Percentiles rank a stretch among this genome's conserved stretches.
phyloP scores from a whole-genome alignment of 768 basidiomycete species.

The Termitomyces sp. region DNA sequence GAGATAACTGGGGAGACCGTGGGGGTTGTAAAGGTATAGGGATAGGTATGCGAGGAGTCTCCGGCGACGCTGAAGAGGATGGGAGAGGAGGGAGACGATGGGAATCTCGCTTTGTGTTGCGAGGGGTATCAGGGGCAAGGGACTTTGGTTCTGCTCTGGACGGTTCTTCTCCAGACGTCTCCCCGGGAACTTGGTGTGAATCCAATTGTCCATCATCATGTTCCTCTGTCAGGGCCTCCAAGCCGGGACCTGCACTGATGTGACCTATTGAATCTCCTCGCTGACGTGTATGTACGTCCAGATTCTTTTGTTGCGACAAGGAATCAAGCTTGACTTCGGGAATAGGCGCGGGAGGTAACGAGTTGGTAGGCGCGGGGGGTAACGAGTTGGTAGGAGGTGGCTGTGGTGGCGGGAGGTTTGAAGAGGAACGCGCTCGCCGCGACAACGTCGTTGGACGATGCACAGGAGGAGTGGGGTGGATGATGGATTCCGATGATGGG shows the following conservation, averaged over 20 bases:
- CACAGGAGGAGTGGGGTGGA: constrained; percentile 21
- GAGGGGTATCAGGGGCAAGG: constrained; percentile 40
- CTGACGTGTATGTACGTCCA: constrained; percentile 37
- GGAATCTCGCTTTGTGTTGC: constrained; percentile 46
- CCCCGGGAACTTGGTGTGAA: constrained; percentile 29
- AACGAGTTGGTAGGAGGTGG: constrained; percentile 63
- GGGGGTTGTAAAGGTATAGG: constrained; percentile 24
- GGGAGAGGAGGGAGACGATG: constrained; percentile 72
- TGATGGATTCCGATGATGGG: constrained; percentile 31
- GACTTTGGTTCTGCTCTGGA: constrained; percentile 26
- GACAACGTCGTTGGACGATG: constrained; percentile 34
- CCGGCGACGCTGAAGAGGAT: constrained; percentile 35
- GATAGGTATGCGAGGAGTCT: constrained; percentile 25
- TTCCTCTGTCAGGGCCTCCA: constrained; percentile 67
- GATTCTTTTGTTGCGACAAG: constrained; percentile 27
- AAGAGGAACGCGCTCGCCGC: constrained; percentile 52
- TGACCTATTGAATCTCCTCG: constrained; percentile 55
- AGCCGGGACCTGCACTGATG: constrained; percentile 53
- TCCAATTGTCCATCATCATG: constrained; percentile 31
- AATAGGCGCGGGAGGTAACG: constrained; percentile 59
- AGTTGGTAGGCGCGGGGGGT: constrained; percentile 59
- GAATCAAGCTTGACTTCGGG: constrained; percentile 31
- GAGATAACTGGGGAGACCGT: constrained; percentile 50
- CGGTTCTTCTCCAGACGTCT: constrained; percentile 13
- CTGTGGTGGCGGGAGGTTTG: constrained; percentile 61